Evolutionary conservation across 257 asterid species (phyloP).

Genomic region (Sherardia arvensis): DNA sequence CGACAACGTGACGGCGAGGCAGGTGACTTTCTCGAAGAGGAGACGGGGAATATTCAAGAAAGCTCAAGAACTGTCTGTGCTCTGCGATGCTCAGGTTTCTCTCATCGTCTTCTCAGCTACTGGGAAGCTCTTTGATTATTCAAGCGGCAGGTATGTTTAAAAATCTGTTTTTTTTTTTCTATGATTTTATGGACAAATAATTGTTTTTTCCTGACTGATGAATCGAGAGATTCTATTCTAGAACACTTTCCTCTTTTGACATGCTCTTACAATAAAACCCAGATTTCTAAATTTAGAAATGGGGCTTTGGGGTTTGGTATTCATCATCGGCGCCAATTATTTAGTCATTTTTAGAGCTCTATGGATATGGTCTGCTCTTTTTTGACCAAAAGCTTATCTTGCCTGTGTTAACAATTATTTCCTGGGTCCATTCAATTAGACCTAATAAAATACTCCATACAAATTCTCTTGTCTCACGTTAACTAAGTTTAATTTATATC

Average conservation of each 20-base stretch:
- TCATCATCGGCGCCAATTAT: too few relatives aligned
- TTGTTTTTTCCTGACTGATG: background rate
- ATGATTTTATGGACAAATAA: conserved; percentile 4
- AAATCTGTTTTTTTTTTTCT: background rate
- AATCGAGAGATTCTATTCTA: background rate
- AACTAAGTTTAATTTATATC: too few relatives aligned
- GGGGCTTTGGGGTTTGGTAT: background rate
- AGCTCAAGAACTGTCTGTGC: conserved; percentile 31
- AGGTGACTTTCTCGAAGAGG: conserved; percentile 38
- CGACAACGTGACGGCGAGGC: conserved; percentile 31
- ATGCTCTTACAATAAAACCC: background rate
- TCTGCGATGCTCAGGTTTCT: conserved; percentile 36
- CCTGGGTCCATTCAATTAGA: background rate
- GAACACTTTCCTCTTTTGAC: background rate
- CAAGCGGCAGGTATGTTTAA: conserved; percentile 29
- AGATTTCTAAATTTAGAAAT: background rate
- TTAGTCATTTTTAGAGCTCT: too few relatives aligned
- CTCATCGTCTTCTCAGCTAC: conserved; percentile 35
- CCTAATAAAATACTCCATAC: too few relatives aligned
- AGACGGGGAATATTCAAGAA: conserved; percentile 35
- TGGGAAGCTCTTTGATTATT: conserved; percentile 24
- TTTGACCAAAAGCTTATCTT: background rate
- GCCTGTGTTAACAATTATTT: background rate
- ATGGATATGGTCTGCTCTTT: background rate
- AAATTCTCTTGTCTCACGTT: too few relatives aligned